phyloP scores from a whole-genome alignment of 352 stramenopile genomes.

The Phytopythium aichiense region DNA sequence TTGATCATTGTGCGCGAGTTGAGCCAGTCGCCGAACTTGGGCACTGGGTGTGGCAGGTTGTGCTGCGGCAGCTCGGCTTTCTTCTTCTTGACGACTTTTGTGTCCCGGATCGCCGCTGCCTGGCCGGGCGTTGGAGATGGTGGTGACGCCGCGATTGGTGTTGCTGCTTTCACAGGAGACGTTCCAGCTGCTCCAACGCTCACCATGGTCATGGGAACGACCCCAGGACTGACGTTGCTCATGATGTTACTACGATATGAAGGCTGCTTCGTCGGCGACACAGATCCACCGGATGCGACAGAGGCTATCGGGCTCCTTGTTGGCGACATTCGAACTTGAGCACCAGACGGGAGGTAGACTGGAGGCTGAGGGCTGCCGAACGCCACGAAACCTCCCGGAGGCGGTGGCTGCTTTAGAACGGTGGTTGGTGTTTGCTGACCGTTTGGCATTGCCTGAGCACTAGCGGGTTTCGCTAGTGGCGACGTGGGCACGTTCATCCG shows the following conservation, averaged over 20 bases:
- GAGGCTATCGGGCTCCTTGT: constrained; percentile 26
- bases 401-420: neutral
- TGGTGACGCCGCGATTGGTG: constrained; percentile 7
- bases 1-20: constrained; percentile 90
- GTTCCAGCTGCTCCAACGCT: neutral
- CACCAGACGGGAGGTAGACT: neutral
- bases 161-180: constrained; percentile 12
- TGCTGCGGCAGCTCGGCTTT: constrained; percentile 66
- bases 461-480: constrained; percentile 5
- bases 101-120: constrained; percentile 53
- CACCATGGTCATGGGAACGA: constrained; percentile 35
- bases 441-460: neutral
- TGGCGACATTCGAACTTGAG: constrained; percentile 21
- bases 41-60: constrained; percentile 69
- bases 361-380: constrained; percentile 7
- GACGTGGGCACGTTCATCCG: constrained; percentile 6
- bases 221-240: constrained; percentile 20
- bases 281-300: constrained; percentile 8
- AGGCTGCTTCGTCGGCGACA: constrained; percentile 30
- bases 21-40: constrained; percentile 82
- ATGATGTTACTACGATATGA: constrained; percentile 57
- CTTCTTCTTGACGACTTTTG: constrained; percentile 82
- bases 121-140: constrained; percentile 2
- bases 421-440: neutral
- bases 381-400: neutral